Conservation (phyloP, 441 rosid species). For the Populus trichocarpa region DNA sequence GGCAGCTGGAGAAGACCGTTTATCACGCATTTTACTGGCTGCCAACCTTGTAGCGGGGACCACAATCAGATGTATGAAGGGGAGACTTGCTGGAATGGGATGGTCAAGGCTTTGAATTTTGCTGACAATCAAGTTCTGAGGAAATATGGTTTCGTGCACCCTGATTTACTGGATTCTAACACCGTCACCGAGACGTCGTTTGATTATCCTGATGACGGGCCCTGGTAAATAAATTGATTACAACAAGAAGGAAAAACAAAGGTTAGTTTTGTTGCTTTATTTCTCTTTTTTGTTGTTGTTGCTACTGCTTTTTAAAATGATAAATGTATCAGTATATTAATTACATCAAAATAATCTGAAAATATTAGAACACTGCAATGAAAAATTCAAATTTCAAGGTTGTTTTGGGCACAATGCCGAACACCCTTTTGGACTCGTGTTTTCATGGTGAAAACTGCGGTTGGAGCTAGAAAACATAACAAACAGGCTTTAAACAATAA, state of each 20-base stretch:
- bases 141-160: conserved; percentile 42
- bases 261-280: neutral
- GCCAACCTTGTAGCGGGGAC: conserved; percentile 84
- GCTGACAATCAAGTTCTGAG: conserved; percentile 85
- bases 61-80: conserved; percentile 56
- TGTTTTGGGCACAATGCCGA: too few relatives aligned
- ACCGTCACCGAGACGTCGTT: conserved; percentile 52
- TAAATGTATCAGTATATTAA: too few relatives aligned
- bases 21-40: conserved; percentile 87
- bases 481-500: too few relatives aligned
- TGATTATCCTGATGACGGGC: conserved; percentile 59
- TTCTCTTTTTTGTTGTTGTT: too few relatives aligned
- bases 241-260: neutral
- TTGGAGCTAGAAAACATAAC: too few relatives aligned
- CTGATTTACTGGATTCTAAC: conserved; percentile 48
- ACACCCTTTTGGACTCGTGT: too few relatives aligned
- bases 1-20: conserved; percentile 74
- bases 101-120: conserved; percentile 72
- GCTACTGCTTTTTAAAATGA: too few relatives aligned
- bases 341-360: too few relatives aligned
- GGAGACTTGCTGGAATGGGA: conserved; percentile 64
- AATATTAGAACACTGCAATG: too few relatives aligned
- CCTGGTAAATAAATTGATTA: conserved; percentile 38
- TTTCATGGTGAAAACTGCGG: too few relatives aligned
- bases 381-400: too few relatives aligned